Evolutionary conservation across 129 eudicot species (phyloP).

Genomic region (Apium graveolens): DNA sequence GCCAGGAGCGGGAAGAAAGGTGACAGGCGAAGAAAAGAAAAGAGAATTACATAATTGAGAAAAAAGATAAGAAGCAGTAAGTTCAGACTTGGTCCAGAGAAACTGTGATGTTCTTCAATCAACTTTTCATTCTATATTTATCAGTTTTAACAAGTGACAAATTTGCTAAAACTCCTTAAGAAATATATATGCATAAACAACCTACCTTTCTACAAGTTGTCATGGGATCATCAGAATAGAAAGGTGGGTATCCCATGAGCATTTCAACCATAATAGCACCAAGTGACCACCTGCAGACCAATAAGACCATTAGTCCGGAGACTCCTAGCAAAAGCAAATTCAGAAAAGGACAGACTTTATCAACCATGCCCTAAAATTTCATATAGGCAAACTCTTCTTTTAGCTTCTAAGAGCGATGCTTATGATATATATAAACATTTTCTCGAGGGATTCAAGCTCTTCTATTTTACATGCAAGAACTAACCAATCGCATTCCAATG

Average conservation of each 20-base stretch:
- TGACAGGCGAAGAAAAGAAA: too few relatives aligned
- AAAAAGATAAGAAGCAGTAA: too few relatives aligned
- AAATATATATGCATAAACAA: neutral
- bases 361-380: neutral
- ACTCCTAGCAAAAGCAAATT: neutral
- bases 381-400: neutral
- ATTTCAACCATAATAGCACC: constrained; percentile 98
- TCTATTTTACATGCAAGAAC: neutral
- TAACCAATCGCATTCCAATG: constrained; percentile 12
- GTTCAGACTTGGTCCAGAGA: too few relatives aligned
- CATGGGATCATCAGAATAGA: constrained; percentile 98
- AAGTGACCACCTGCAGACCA: constrained; percentile 86
- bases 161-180: neutral
- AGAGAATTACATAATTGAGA: too few relatives aligned
- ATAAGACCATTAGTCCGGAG: constrained; percentile 5
- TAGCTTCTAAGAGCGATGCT: neutral
- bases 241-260: constrained; percentile 98
- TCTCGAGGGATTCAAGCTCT: neutral
- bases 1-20: too few relatives aligned
- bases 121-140: too few relatives aligned
- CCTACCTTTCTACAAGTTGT: constrained; percentile 94
- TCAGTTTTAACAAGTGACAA: neutral
- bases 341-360: neutral
- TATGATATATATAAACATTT: neutral
- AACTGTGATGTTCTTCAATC: too few relatives aligned